These are phyloP conservation scores for Pichia ethanolica DNA, from an alignment of 805 yeast species.

Conservation along the genomic window DNA sequence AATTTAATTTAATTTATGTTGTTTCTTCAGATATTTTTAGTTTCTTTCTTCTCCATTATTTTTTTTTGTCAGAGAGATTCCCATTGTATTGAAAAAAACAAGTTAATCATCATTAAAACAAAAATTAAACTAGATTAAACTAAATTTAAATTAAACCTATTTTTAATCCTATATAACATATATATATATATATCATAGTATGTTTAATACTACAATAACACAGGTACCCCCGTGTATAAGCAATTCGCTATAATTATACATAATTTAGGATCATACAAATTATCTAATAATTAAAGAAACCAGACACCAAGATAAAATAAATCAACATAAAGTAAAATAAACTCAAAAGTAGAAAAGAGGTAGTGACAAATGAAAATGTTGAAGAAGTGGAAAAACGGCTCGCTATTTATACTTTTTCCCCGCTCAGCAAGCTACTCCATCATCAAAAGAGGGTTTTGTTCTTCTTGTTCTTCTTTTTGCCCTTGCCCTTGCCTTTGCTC, in stretches of 20 bases:
- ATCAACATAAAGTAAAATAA: neutral
- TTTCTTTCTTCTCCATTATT: conserved; percentile 7
- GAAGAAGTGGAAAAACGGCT: neutral
- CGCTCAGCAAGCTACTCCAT: too few species aligned
- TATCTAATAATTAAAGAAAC: too few species aligned
- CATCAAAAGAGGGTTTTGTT: conserved; percentile 10
- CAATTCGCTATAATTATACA: too few species aligned
- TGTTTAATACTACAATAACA: too few species aligned
- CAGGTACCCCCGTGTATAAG: too few species aligned
- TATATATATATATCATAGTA: too few species aligned
- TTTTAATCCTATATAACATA: too few species aligned
- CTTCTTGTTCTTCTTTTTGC: conserved; percentile 18
- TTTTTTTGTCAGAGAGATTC: conserved; percentile 4
- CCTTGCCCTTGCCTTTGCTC: conserved; percentile 18
- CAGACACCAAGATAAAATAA: too few species aligned
- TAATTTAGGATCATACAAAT: too few species aligned
- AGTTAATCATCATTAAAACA: conserved; percentile 1
- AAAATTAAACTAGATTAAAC: too few species aligned
- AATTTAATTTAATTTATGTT: neutral
- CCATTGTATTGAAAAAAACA: conserved; percentile 8
- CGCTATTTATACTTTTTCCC: neutral
- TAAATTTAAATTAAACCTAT: too few species aligned
- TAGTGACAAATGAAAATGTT: too few species aligned
- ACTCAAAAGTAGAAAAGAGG: neutral
- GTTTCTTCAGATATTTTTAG: conserved; percentile 2